A percentile compares a stretch with the other conserved stretches of the same genome.
Evolutionary conservation across 2,329 filamentous ascomycete species (phyloP).

Genomic region (Calcarisporium arbuscula): DNA sequence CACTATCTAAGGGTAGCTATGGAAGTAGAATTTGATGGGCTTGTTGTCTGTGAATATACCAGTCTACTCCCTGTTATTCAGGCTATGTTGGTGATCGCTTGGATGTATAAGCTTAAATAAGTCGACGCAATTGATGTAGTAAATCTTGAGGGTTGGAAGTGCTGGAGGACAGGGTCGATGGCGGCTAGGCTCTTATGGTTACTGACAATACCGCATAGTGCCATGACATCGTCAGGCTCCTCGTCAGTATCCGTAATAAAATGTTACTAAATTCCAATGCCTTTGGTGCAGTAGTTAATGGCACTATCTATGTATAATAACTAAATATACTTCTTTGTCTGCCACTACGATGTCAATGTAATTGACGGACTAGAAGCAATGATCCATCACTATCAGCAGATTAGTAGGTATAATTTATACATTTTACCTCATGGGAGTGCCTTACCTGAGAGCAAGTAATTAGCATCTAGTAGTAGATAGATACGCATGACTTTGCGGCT

Average conservation of each 20-base stretch:
- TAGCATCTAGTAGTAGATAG: constrained; percentile 74
- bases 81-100: constrained; percentile 65
- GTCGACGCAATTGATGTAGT: constrained; percentile 75
- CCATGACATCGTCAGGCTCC: constrained; percentile 72
- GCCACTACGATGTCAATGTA: constrained; percentile 78
- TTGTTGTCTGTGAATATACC: constrained; percentile 66
- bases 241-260: constrained; percentile 63
- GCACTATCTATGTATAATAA: constrained; percentile 69
- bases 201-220: constrained; percentile 66
- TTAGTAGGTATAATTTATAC: constrained; percentile 8
- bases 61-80: constrained; percentile 59
- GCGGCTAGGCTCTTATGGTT: constrained; percentile 71
- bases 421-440: not conserved
- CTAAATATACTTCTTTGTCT: constrained; percentile 71
- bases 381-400: constrained; percentile 52
- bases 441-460: constrained; percentile 60
- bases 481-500: constrained; percentile 73
- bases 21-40: constrained; percentile 78
- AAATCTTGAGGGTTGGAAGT: constrained; percentile 66
- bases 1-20: constrained; percentile 75
- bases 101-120: constrained; percentile 72
- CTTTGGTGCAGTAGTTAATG: constrained; percentile 70
- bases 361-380: constrained; percentile 66
- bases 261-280: constrained; percentile 71
- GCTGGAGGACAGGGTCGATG: constrained; percentile 63